phyloP scores from a whole-genome alignment of 352 stramenopile species.

The Pythium vanterpoolii region DNA sequence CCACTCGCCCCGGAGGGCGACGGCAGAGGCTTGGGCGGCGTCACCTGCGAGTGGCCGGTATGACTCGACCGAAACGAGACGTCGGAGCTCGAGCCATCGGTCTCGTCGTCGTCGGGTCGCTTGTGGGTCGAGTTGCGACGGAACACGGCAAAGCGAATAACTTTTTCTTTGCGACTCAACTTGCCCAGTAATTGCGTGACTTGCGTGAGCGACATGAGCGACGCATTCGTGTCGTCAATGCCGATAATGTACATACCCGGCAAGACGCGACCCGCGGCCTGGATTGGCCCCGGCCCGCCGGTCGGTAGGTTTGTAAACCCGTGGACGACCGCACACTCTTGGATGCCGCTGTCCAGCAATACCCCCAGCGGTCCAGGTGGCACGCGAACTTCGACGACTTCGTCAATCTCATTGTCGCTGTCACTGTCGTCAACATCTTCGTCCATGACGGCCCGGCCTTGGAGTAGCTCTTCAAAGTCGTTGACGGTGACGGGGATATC shows the following conservation, averaged over 20 bases:
- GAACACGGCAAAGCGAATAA: conserved; percentile 79
- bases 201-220: conserved; percentile 63
- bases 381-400: conserved; percentile 70
- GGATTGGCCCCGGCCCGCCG: conserved; percentile 61
- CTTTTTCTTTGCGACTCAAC: conserved; percentile 72
- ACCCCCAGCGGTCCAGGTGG: conserved; percentile 70
- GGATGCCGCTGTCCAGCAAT: conserved; percentile 72
- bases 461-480: conserved; percentile 38
- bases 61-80: conserved; percentile 32
- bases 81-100: conserved; percentile 39
- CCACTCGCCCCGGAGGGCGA: conserved; percentile 1
- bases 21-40: conserved; percentile 26
- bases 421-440: conserved; percentile 79
- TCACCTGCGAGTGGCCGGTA: conserved; percentile 13
- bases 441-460: conserved; percentile 79
- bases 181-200: conserved; percentile 72
- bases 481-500: conserved; percentile 47
- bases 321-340: conserved; percentile 76
- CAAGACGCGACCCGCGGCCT: conserved; percentile 56
- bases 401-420: conserved; percentile 74
- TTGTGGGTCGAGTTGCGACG: conserved; percentile 23
- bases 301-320: conserved; percentile 69
- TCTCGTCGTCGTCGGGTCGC: conserved; percentile 36
- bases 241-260: conserved; percentile 85
- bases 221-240: conserved; percentile 84